Base-by-base conservation (phyloP, 2,329 filamentous ascomycete genomes). In the Pseudomassariella vexata region DNA sequence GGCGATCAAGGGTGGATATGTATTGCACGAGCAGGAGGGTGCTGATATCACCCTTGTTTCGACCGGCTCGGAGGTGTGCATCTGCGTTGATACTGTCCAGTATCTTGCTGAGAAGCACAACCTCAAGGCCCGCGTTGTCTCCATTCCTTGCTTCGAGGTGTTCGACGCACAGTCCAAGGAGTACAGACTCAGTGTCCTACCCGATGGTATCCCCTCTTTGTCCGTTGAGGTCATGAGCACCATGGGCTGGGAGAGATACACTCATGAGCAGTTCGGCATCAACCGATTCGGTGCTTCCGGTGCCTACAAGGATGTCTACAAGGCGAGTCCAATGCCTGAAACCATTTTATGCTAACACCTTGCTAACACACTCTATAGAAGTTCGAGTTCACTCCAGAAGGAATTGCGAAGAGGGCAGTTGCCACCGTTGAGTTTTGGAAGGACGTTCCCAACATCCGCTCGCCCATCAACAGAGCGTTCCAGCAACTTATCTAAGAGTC, bases 381-480 rank as follows among this genome's bases (percentile, higher is more conserved):
- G 79, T 98, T 98, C 69, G 92, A 96, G 67, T 96, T 98, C 74
- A 98, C 90, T 30, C 85, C 92, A 33, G 90, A 95, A 68, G 92
- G 92, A 47, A 85, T 98, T 60, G 73, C 85, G 68, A 95, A 96
- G 84, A 88, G 92, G 53, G 92, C 90, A 40, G 64, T 87, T 44
- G 82, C 84, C 49, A 98, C 92, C 44, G 71, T 96, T 55, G 80
- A 96, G 60, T 98, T 95, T 80, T 98, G 88, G 83, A 96, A 95
- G 84, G 85, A 82, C 47, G 78, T 82, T 19, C 70, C 85, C 60
- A 89, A 90, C 68, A 74, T 95, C 56, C 87, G 92, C 64, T 95
- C 89, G 34, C 90, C 92, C 46, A 64, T 98, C 68, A 95, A 96
- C 79, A 85, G 88, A 61, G 92, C 92, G 54, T 98, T 98, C 79